phyloP scores from a whole-genome alignment of 2,329 filamentous ascomycete species.

The Huntiella savannae region DNA sequence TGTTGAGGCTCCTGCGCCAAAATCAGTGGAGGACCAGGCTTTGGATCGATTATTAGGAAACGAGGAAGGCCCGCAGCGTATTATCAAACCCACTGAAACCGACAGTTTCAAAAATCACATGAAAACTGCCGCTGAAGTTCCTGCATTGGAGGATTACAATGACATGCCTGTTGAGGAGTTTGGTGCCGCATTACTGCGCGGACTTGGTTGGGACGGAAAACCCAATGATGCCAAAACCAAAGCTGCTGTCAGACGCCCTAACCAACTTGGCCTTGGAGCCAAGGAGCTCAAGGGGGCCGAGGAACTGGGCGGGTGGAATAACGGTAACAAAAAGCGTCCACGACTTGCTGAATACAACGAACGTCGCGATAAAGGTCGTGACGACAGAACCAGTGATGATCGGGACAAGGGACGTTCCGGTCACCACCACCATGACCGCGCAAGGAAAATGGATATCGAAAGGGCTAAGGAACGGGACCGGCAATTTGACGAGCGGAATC shows the following conservation, averaged over 20 bases:
- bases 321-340: conserved; percentile 33
- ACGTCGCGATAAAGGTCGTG: conserved; percentile 24
- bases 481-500: conserved; percentile 22
- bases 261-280: conserved; percentile 72
- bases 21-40: conserved; percentile 31
- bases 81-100: conserved; percentile 40
- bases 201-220: conserved; percentile 85
- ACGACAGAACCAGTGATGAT: conserved; percentile 26
- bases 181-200: conserved; percentile 69
- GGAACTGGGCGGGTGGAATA: conserved; percentile 67
- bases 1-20: background rate
- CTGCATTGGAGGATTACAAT: conserved; percentile 68
- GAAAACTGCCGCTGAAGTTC: conserved; percentile 50
- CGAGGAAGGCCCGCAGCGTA: conserved; percentile 24
- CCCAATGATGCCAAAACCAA: conserved; percentile 34
- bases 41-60: conserved; percentile 47
- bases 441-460: conserved; percentile 4
- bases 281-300: conserved; percentile 56
- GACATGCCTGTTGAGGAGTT: conserved; percentile 88
- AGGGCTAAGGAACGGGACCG: conserved; percentile 10
- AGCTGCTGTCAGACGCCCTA: conserved; percentile 52
- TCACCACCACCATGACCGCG: conserved; percentile 9
- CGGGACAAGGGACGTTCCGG: conserved; percentile 15
- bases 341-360: conserved; percentile 32
- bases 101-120: conserved; percentile 55